Evolutionary conservation across 164 flowering plant genomes (phyloP), one percentile per base, ranked within the genome.

Genomic region (Vitis riparia): DNA sequence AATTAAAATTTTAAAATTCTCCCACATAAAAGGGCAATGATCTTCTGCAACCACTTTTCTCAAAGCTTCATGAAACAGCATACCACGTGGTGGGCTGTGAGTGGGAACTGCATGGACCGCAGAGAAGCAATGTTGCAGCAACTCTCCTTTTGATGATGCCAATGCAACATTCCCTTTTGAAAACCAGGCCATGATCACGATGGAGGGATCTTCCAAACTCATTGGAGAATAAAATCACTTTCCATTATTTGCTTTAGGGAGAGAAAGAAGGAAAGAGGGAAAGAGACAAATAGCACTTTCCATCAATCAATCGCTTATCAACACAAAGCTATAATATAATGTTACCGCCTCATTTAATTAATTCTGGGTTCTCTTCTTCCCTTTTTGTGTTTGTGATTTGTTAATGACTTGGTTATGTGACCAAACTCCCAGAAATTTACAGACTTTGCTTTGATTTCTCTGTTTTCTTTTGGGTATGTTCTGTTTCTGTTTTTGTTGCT

Each of bases 161-260:
- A 53, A 53, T n/a, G 8, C 56, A 53, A 53, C 56, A 14, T 13
- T 11, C 56, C 56, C 56, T 53, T 48, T 66, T 66, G 55, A 66
- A 66, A 14, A 55, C n/a, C 58, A 55, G 15, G 15, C 37, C 16
- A n/a, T 59, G 29, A 59, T 59, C 62, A 67, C 75, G 77, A 67
- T 67, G 59, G 9, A 68, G 73, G 79, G 69, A 82, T 85, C 91
- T 88, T 87, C 91, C 91, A 76, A 85, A 80, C 74, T 78, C 86
- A 79, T 84, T 81, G 91, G 84, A 81, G 84, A 69, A 52, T 68
- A 66, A 37, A 69, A 49, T 55, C 51, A 23, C 63, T 61, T 37
- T 37, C 44, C 44, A 37, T 37, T 37, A 37, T 37, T 37, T 37
- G 44, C 44, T 3, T 51, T 11, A 17, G 62, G 55, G 58, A 15